A percentile compares a stretch with the other conserved stretches of the same genome.
phyloP scores from a whole-genome alignment of 1,139 yeast species.

The Saccharomyces hybrid region DNA sequence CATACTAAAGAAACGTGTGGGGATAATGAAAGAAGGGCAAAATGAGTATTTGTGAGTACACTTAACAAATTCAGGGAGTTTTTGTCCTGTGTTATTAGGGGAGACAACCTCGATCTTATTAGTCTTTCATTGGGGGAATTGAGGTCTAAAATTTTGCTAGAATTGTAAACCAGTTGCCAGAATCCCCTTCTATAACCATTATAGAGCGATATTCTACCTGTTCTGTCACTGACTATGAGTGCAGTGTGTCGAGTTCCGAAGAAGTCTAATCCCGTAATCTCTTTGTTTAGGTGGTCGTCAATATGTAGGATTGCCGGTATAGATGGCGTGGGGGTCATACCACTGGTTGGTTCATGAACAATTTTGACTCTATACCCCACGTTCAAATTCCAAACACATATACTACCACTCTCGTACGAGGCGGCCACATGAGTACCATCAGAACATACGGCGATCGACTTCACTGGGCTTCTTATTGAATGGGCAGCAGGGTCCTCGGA shows the following conservation, averaged over 20 bases:
- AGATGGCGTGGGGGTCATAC: slow-evolving; percentile 5
- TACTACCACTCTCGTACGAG: slow-evolving; percentile 40
- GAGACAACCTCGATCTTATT: neutral
- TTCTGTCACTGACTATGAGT: slow-evolving; percentile 48
- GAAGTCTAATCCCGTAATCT: slow-evolving; percentile 45
- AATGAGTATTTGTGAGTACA: neutral
- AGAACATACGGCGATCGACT: slow-evolving; percentile 38
- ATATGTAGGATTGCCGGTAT: slow-evolving; percentile 25
- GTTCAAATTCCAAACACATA: slow-evolving; percentile 42
- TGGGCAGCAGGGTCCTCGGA: slow-evolving; percentile 3
- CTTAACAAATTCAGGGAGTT: slow-evolving; percentile 1
- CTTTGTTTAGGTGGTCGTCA: slow-evolving; percentile 16
- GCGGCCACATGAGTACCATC: slow-evolving; percentile 47
- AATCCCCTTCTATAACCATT: slow-evolving; percentile 50
- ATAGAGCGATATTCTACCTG: slow-evolving; percentile 57
- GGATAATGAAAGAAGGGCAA: slow-evolving; percentile 4
- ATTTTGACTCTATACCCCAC: neutral
- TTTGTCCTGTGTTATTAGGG: slow-evolving; percentile 5
- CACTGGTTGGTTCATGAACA: neutral
- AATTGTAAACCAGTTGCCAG: slow-evolving; percentile 39
- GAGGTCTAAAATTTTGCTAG: slow-evolving; percentile 13
- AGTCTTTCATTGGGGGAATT: neutral
- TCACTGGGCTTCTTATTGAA: slow-evolving; percentile 6
- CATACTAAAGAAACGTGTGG: slow-evolving; percentile 17
- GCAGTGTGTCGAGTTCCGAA: slow-evolving; percentile 51